These are phyloP conservation scores for Exidia glandulosa DNA, from an alignment of 768 basidiomycete genomes.

Conservation along the genomic window DNA sequence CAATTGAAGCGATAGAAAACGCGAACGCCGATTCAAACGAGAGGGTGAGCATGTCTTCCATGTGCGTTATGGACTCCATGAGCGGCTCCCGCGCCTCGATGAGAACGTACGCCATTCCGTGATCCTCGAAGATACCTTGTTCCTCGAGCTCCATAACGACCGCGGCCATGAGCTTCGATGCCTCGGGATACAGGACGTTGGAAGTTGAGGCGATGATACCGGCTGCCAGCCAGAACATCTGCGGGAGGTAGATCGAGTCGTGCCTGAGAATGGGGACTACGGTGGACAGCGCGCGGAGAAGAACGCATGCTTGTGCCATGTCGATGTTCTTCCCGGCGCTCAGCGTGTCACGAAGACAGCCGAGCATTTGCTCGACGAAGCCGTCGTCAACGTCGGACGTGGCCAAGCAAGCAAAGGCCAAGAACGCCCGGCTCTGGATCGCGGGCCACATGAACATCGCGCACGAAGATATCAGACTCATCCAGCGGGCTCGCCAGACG, in stretches of 20 bases:
- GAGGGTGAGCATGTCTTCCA: slow-evolving; percentile 63
- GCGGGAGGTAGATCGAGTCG: slow-evolving; percentile 59
- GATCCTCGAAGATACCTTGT: slow-evolving; percentile 46
- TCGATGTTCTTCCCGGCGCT: slow-evolving; percentile 47
- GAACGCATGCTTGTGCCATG: slow-evolving; percentile 57
- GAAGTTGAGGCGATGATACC: slow-evolving; percentile 72
- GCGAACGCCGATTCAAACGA: slow-evolving; percentile 73
- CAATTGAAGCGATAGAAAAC: slow-evolving; percentile 68
- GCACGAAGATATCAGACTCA: slow-evolving; percentile 76
- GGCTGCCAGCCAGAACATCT: slow-evolving; percentile 82
- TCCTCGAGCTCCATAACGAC: slow-evolving; percentile 54
- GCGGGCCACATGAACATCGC: slow-evolving; percentile 85
- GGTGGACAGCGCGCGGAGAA: slow-evolving; percentile 76
- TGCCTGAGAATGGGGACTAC: slow-evolving; percentile 59
- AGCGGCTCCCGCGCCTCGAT: slow-evolving; percentile 52
- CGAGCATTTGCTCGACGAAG: slow-evolving; percentile 80
- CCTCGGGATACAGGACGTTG: slow-evolving; percentile 54
- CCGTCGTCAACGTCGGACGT: slow-evolving; percentile 84
- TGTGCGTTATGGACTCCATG: slow-evolving; percentile 54
- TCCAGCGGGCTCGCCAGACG: slow-evolving; percentile 89
- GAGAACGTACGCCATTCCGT: slow-evolving; percentile 43
- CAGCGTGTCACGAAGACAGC: slow-evolving; percentile 55
- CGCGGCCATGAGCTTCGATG: slow-evolving; percentile 51
- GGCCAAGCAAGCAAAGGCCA: slow-evolving; percentile 69
- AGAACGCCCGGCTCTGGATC: slow-evolving; percentile 78